Percentiles rank a stretch among this genome's conserved stretches.
phyloP scores from a whole-genome alignment of 1,284 basidiomycete genomes.

The Leccinum insigne region DNA sequence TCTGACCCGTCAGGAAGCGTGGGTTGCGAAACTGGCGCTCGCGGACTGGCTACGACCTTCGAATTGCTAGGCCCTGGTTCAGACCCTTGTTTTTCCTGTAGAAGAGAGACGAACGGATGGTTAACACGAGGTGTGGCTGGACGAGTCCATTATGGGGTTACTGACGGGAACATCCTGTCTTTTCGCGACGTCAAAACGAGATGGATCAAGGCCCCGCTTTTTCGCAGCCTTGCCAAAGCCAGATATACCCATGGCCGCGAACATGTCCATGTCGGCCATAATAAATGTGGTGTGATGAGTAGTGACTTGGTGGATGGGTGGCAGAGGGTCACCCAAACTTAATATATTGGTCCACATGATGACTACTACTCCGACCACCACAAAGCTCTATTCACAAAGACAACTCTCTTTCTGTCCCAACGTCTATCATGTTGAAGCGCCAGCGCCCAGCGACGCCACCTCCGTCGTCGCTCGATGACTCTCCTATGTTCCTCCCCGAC shows the following conservation, averaged over 20 bases:
- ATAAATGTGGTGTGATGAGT: constrained; percentile 18
- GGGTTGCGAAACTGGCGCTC: constrained; percentile 5
- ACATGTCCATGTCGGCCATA: constrained; percentile 66
- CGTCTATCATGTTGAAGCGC: constrained; percentile 62
- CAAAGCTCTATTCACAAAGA: constrained; percentile 3
- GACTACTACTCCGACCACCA: constrained; percentile 22
- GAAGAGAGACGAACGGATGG: constrained; percentile 5
- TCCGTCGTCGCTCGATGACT: constrained; percentile 40
- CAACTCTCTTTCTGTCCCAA: constrained; percentile 4
- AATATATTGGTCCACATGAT: neutral
- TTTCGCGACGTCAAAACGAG: constrained; percentile 75
- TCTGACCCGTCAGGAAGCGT: constrained; percentile 22
- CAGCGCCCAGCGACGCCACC: constrained; percentile 56
- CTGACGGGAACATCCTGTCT: constrained; percentile 44
- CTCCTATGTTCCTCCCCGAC: constrained; percentile 30
- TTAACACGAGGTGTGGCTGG: constrained; percentile 24
- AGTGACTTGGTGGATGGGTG: constrained; percentile 9
- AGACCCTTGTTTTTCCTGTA: constrained; percentile 14
- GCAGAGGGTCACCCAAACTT: constrained; percentile 18
- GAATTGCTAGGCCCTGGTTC: constrained; percentile 20
- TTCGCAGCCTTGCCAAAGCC: constrained; percentile 74
- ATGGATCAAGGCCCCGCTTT: constrained; percentile 65
- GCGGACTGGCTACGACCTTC: constrained; percentile 10
- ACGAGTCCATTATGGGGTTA: constrained; percentile 7
- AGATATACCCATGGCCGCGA: constrained; percentile 78